phyloP scores from a whole-genome alignment of 164 flowering plant genomes.

The Nelumbo lutea region DNA sequence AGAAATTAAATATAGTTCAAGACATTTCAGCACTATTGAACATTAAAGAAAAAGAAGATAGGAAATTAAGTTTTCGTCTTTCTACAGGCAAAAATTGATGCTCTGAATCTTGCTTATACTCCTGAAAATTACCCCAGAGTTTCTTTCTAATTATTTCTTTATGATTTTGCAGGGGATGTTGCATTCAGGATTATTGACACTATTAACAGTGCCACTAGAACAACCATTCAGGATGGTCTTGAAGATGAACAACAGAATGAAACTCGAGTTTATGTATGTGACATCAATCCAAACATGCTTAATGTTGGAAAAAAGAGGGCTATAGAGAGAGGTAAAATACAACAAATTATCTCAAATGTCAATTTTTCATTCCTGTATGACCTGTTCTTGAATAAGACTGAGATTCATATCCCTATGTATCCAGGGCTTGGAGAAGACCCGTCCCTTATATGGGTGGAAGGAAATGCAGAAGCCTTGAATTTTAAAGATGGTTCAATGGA shows the following conservation, averaged over 20 bases:
- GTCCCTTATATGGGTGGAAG: constrained; percentile 88
- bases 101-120: too few species aligned
- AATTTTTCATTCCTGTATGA: background rate
- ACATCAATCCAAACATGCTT: constrained; percentile 93
- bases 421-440: constrained; percentile 57
- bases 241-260: constrained; percentile 55
- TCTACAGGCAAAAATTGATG: too few species aligned
- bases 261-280: constrained; percentile 82
- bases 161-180: constrained; percentile 72
- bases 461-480: constrained; percentile 92
- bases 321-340: constrained; percentile 62
- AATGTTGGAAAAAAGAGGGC: constrained; percentile 89
- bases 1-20: too few species aligned
- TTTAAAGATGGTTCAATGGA: constrained; percentile 85
- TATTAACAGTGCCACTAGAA: constrained; percentile 48
- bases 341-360: constrained; percentile 3
- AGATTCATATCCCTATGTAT: background rate
- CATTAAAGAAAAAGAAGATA: too few species aligned
- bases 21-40: too few species aligned
- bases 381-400: constrained; percentile 2
- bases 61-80: too few species aligned
- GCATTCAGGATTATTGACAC: constrained; percentile 77
- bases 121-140: background rate
- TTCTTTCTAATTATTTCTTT: constrained; percentile 4
- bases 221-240: constrained; percentile 43